Evolutionary conservation across 2,329 filamentous ascomycete genomes (phyloP), one percentile per base, ranked within the genome.

Genomic region (Macrophomina tecta): DNA sequence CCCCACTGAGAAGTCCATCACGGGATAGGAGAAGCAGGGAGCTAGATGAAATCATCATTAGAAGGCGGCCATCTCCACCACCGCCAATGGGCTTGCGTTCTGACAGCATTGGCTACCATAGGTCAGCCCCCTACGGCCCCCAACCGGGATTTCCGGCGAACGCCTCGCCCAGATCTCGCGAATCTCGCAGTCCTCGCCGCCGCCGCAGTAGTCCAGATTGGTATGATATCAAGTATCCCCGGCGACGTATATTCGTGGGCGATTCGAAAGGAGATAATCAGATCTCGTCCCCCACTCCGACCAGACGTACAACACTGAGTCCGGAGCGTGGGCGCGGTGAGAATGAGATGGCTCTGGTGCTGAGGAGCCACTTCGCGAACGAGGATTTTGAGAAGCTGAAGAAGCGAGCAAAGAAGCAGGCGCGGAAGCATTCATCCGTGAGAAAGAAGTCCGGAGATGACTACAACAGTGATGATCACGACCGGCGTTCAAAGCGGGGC

Each of bases 331-430:
- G 46, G 7, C 46, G 36, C 28, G 48, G 1, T 8, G 23, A 14
- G 4, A 40, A 40, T 16, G 38, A 42, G 18, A 58, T 30, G 53
- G 53, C 53, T 3, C 36, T 58, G 18, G 53, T 58, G 1, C 36
- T 45, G 11, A 11, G 18, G 9, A 14, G 18, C 9, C 18, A 42
- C 5, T 28, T 56, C 11, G 12, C 5, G 4, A 40, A 40, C 30
- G 53, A 40, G 5, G 53, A 45, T 14, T 45, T 58, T 38, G 53
- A 42, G 23, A 28, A 16, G 53, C 18, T 58, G 36, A 58, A 30
- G 53, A 58, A 32, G 36, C 42, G 23, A 32, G 53, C 53, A 36
- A 58, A 58, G 53, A 58, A 32, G 32, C 52, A 38, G 16, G 52
- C 30, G 28, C 51, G n/a, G 3, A 34, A 38, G 36, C 36, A n/a